phyloP scores from a whole-genome alignment of 768 basidiomycete species.

The Cystofilobasidium macerans region DNA sequence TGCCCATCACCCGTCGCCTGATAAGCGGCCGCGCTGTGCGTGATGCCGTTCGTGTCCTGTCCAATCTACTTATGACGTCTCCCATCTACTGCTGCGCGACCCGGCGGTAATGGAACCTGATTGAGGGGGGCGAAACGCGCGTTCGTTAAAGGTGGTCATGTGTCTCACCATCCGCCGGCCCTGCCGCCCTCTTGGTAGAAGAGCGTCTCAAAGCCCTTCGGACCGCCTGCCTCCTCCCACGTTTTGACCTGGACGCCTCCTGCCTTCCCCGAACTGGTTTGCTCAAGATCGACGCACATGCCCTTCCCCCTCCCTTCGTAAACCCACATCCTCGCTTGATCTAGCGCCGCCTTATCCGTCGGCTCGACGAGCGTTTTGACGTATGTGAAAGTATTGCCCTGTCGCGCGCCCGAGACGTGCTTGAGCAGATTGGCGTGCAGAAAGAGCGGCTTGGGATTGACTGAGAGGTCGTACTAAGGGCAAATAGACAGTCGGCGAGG shows the following conservation, averaged over 20 bases:
- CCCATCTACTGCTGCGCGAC: too few relatives aligned
- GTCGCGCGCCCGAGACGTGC: conserved; percentile 31
- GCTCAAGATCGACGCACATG: conserved; percentile 24
- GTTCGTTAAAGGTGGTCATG: too few relatives aligned
- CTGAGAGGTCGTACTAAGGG: conserved; percentile 17
- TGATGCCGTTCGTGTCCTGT: too few relatives aligned
- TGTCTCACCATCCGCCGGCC: conserved; percentile 29
- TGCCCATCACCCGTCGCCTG: too few relatives aligned
- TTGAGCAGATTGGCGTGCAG: conserved; percentile 40
- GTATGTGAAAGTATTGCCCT: conserved; percentile 25
- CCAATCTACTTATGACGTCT: too few relatives aligned
- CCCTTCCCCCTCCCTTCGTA: conserved; percentile 21
- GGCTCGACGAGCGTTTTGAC: conserved; percentile 23
- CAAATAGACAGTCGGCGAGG: background rate
- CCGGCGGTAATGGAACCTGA: too few relatives aligned
- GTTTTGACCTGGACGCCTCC: conserved; percentile 20
- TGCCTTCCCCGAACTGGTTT: conserved; percentile 8
- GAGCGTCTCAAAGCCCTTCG: conserved; percentile 26
- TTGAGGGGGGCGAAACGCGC: too few relatives aligned
- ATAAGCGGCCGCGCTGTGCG: too few relatives aligned
- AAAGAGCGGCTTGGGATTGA: conserved; percentile 4
- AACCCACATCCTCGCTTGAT: conserved; percentile 29
- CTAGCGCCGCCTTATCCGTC: conserved; percentile 17
- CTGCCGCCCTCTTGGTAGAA: conserved; percentile 25
- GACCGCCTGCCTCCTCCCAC: background rate